Evolutionary conservation across 768 basidiomycete species (phyloP).

Genomic region (Kondoa subrosea): DNA sequence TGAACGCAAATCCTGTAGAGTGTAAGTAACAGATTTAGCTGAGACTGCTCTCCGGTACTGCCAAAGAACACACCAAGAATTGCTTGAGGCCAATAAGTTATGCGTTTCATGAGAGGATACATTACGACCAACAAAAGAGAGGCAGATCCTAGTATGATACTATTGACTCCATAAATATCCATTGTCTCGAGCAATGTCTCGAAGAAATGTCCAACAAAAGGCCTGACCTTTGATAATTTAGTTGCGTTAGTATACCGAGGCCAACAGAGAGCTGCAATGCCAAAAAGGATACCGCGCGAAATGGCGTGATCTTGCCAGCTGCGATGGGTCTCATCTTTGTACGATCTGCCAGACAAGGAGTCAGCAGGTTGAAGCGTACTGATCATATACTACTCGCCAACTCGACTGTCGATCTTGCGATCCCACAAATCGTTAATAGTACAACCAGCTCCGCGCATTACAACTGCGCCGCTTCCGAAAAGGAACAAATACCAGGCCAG

Average conservation of each 20-base stretch:
- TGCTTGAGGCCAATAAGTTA: slow-evolving; percentile 93
- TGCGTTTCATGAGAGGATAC: slow-evolving; percentile 92
- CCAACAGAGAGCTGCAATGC: slow-evolving; percentile 65
- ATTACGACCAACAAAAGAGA: slow-evolving; percentile 70
- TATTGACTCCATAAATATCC: slow-evolving; percentile 32
- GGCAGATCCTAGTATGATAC: slow-evolving; percentile 78
- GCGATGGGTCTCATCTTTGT: slow-evolving; percentile 81
- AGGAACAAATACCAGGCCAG: slow-evolving; percentile 61
- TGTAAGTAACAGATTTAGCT: background rate
- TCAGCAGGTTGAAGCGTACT: background rate
- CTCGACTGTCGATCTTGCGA: slow-evolving; percentile 69
- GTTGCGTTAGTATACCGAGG: slow-evolving; percentile 64
- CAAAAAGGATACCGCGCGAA: slow-evolving; percentile 65
- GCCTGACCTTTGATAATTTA: slow-evolving; percentile 91
- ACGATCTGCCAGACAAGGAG: slow-evolving; percentile 42
- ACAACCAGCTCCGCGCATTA: slow-evolving; percentile 97
- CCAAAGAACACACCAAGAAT: slow-evolving; percentile 54
- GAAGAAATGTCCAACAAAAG: slow-evolving; percentile 8
- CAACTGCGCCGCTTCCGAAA: slow-evolving; percentile 73
- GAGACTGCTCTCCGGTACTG: background rate
- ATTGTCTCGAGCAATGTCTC: background rate
- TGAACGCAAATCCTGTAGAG: slow-evolving; percentile 66
- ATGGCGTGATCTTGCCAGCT: slow-evolving; percentile 54
- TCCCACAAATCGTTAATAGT: slow-evolving; percentile 99
- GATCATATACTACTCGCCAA: slow-evolving; percentile 44